A percentile compares a stretch with the other conserved stretches of the same genome.
Evolutionary conservation across 768 basidiomycete genomes (phyloP).

Genomic region (Tubosaeta sp.): DNA sequence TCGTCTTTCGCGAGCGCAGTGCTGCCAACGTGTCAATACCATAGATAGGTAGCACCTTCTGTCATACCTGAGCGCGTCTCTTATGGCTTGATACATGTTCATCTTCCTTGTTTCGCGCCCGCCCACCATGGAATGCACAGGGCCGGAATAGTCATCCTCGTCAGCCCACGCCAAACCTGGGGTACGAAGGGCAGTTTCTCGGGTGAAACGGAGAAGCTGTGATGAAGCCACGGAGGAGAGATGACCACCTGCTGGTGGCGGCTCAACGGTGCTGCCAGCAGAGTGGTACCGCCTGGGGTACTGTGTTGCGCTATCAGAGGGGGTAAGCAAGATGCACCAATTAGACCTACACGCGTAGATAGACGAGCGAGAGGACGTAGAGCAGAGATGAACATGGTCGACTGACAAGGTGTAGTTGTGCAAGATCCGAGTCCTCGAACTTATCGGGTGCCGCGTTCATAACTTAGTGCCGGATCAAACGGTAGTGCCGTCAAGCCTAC

Average conservation of each 20-base stretch:
- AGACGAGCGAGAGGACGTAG: conserved; percentile 19
- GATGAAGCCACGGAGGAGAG: conserved; percentile 70
- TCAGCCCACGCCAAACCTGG: conserved; percentile 72
- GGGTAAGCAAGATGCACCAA: neutral
- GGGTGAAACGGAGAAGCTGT: conserved; percentile 54
- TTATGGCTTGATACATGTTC: conserved; percentile 91
- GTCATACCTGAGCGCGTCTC: conserved; percentile 80
- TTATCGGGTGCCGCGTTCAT: conserved; percentile 7
- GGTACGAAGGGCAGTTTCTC: conserved; percentile 68
- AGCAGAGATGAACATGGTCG: conserved; percentile 22
- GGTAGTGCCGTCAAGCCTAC: neutral
- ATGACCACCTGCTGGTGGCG: conserved; percentile 79
- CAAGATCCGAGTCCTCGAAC: conserved; percentile 26
- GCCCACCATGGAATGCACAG: conserved; percentile 48
- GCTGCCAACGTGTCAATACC: conserved; percentile 35
- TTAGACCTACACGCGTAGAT: conserved; percentile 14
- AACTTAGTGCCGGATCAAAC: neutral
- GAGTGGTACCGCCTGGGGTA: conserved; percentile 44
- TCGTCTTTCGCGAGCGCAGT: conserved; percentile 84
- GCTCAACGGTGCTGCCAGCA: conserved; percentile 41
- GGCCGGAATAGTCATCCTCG: conserved; percentile 39
- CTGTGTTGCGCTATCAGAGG: conserved; percentile 1
- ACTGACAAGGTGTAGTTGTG: conserved; percentile 4
- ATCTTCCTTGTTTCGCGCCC: conserved; percentile 90
- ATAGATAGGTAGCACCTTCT: neutral